These are phyloP conservation scores for Leishmania gerbilli DNA, from an alignment of 208 protist species.

Conservation along the genomic window DNA sequence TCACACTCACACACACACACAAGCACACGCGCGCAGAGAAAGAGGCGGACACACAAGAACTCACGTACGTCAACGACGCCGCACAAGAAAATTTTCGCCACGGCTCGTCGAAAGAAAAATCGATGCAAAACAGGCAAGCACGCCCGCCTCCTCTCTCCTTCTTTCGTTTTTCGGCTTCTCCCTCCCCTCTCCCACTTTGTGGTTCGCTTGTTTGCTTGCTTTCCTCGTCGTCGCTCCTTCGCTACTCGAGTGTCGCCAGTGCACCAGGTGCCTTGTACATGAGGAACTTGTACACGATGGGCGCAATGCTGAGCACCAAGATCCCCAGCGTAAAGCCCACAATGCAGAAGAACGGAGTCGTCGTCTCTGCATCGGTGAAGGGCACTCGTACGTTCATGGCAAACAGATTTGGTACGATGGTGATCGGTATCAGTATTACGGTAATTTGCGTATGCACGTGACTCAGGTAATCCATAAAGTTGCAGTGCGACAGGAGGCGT, in stretches of 20 bases:
- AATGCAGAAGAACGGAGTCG: conserved; percentile 55
- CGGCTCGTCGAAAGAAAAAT: neutral
- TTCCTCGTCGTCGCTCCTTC: neutral
- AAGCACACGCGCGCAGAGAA: neutral
- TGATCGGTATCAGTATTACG: conserved; percentile 77
- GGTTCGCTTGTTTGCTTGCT: neutral
- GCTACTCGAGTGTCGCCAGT: conserved; percentile 51
- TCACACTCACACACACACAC: no score
- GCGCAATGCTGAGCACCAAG: conserved; percentile 42
- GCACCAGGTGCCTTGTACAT: conserved; percentile 62
- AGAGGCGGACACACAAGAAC: neutral
- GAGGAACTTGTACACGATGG: conserved; percentile 50
- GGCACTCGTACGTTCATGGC: conserved; percentile 76
- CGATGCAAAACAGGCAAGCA: neutral
- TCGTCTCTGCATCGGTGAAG: conserved; percentile 41
- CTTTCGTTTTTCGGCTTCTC: neutral
- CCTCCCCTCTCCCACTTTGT: neutral
- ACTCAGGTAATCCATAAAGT: conserved; percentile 88
- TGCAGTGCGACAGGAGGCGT: conserved; percentile 76
- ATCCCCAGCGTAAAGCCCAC: conserved; percentile 44
- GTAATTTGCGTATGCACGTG: conserved; percentile 75
- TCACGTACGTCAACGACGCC: neutral
- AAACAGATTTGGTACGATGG: conserved; percentile 72
- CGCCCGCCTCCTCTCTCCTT: neutral
- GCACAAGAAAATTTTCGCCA: neutral